These are phyloP conservation scores for Zasmidium cellare DNA, from an alignment of 2,329 filamentous ascomycete genomes.

Conservation along the genomic window DNA sequence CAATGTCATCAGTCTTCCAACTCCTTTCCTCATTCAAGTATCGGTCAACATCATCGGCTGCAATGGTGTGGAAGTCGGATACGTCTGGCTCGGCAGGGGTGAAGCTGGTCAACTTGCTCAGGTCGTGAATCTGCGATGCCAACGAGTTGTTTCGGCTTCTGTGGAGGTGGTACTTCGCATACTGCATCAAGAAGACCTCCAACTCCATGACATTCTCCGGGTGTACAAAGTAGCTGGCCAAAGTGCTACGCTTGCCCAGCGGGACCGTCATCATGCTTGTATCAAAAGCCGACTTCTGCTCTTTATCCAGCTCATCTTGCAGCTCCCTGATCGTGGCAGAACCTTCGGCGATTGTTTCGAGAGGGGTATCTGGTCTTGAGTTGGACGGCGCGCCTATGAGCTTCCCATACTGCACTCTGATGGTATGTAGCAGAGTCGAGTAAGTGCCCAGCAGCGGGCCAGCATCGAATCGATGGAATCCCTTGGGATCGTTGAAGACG, in stretches of 20 bases:
- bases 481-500: conserved; percentile 65
- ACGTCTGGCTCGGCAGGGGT: conserved; percentile 17
- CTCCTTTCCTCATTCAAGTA: conserved; percentile 49
- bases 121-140: conserved; percentile 14
- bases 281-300: conserved; percentile 50
- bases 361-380: conserved; percentile 14
- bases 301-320: conserved; percentile 40
- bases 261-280: conserved; percentile 49
- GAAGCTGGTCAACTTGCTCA: not conserved
- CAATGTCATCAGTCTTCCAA: conserved; percentile 44
- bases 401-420: conserved; percentile 46
- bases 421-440: conserved; percentile 46
- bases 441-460: conserved; percentile 51
- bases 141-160: conserved; percentile 30
- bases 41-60: conserved; percentile 50
- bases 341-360: not conserved
- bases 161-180: conserved; percentile 43
- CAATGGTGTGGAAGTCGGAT: conserved; percentile 42
- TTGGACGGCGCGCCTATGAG: conserved; percentile 22
- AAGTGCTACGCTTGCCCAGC: conserved; percentile 46
- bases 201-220: conserved; percentile 55
- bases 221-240: conserved; percentile 57
- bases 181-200: conserved; percentile 53
- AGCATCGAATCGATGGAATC: conserved; percentile 70
- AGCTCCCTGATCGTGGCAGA: conserved; percentile 38